Percentiles rank a stretch among this genome's conserved stretches.
Conservation (phyloP, 345 rosid genomes). For the Rhodamnia argentea region DNA sequence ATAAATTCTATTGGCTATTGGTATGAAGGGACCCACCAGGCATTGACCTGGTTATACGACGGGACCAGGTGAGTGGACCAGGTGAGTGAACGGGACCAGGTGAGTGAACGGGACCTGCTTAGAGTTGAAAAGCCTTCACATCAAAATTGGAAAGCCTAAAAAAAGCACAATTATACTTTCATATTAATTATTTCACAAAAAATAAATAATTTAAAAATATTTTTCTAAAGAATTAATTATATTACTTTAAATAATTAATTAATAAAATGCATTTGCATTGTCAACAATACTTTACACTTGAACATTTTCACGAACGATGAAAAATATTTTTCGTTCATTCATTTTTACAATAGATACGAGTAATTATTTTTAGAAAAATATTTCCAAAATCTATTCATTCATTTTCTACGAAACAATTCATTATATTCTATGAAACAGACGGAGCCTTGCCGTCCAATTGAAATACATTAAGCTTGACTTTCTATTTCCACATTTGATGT, state of each 20-base stretch:
- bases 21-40: background rate
- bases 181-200: background rate
- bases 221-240: no score
- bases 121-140: background rate
- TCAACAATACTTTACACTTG: no score
- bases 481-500: background rate
- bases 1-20: background rate
- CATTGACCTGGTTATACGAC: background rate
- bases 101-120: background rate
- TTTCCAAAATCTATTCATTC: no score
- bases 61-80: background rate
- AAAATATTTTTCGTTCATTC: no score
- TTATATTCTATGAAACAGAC: no score
- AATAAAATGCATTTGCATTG: no score
- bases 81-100: background rate
- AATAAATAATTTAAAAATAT: no score
- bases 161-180: background rate
- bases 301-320: no score
- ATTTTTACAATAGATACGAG: no score
- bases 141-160: background rate
- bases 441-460: background rate
- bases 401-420: no score
- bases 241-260: no score
- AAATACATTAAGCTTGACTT: background rate
- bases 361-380: no score